Evolutionary conservation across 768 basidiomycete species (phyloP).

Genomic region (Peribolospora kevripleyi): DNA sequence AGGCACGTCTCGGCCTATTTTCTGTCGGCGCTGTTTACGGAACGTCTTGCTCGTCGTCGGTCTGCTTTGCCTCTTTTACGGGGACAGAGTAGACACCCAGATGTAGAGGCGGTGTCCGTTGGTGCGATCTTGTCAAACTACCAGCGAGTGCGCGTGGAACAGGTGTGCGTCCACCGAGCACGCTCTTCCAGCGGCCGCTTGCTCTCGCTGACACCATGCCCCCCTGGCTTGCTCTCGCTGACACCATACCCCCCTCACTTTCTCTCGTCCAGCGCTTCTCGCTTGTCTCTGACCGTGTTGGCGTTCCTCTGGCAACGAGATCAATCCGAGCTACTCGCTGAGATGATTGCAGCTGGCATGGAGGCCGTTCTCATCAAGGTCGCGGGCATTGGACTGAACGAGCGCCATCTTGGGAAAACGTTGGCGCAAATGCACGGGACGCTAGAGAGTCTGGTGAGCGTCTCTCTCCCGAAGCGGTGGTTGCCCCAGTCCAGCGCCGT

Average conservation of each 20-base stretch:
- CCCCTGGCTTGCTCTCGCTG: not conserved
- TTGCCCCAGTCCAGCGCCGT: not conserved
- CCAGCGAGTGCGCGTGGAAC: slow-evolving; percentile 86
- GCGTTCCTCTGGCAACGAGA: slow-evolving; percentile 85
- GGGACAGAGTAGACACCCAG: slow-evolving; percentile 43
- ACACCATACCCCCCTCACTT: not conserved
- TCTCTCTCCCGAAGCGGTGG: not conserved
- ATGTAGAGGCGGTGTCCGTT: slow-evolving; percentile 64
- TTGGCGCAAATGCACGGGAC: slow-evolving; percentile 41
- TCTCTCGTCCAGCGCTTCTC: slow-evolving; percentile 32
- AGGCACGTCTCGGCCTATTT: not conserved
- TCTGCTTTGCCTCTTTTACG: not conserved
- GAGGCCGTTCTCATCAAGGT: slow-evolving; percentile 77
- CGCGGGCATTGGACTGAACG: slow-evolving; percentile 62
- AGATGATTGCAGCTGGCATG: slow-evolving; percentile 63
- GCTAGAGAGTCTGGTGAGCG: slow-evolving; percentile 39
- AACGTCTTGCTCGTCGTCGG: not conserved
- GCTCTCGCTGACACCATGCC: not conserved
- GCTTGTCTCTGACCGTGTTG: slow-evolving; percentile 53
- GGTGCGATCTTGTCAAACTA: slow-evolving; percentile 96
- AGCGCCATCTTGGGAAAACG: slow-evolving; percentile 45
- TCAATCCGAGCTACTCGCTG: slow-evolving; percentile 56
- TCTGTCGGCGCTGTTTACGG: not conserved
- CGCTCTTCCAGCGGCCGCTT: not conserved
- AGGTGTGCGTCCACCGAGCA: slow-evolving; percentile 40